A percentile compares a stretch with the other conserved stretches of the same genome.
Conservation (phyloP, 2,329 filamentous ascomycete species). For the Emmonsia crescens region DNA sequence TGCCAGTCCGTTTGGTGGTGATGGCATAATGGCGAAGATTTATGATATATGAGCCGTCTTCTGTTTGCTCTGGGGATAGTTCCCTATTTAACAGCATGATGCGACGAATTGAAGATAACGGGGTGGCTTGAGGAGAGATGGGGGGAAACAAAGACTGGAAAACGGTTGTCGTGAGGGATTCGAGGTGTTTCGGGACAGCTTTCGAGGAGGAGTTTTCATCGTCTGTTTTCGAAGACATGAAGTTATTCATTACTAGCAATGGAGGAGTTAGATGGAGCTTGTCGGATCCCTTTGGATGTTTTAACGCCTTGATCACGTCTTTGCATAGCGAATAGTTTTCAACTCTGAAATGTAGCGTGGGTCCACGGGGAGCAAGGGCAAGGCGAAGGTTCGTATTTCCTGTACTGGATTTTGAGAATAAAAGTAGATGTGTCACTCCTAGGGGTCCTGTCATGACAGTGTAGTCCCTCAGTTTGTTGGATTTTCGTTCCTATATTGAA, state of each 20-base stretch:
- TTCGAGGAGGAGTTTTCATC: conserved; percentile 46
- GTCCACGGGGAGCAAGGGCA: conserved; percentile 76
- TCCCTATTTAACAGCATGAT: conserved; percentile 86
- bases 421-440: conserved; percentile 81
- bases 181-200: conserved; percentile 84
- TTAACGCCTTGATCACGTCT: conserved; percentile 74
- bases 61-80: conserved; percentile 23
- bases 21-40: conserved; percentile 93
- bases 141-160: conserved; percentile 95
- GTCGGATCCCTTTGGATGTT: conserved; percentile 67
- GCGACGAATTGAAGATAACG: conserved; percentile 82
- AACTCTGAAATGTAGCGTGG: conserved; percentile 86
- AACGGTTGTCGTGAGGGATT: conserved; percentile 81
- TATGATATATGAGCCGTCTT: conserved; percentile 62
- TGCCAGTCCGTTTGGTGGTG: conserved; percentile 71
- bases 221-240: conserved; percentile 52
- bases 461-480: conserved; percentile 84
- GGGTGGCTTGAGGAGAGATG: conserved; percentile 83
- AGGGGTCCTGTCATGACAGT: conserved; percentile 90
- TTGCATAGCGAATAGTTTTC: conserved; percentile 91
- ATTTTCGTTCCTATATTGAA: conserved; percentile 56
- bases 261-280: conserved; percentile 81
- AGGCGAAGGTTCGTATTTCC: conserved; percentile 91
- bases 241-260: conserved; percentile 97
- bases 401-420: conserved; percentile 80